A percentile compares a stretch with the other conserved stretches of the same genome.
Evolutionary conservation across 345 rosid genomes (phyloP).

Genomic region (Rhodomyrtus tomentosa): DNA sequence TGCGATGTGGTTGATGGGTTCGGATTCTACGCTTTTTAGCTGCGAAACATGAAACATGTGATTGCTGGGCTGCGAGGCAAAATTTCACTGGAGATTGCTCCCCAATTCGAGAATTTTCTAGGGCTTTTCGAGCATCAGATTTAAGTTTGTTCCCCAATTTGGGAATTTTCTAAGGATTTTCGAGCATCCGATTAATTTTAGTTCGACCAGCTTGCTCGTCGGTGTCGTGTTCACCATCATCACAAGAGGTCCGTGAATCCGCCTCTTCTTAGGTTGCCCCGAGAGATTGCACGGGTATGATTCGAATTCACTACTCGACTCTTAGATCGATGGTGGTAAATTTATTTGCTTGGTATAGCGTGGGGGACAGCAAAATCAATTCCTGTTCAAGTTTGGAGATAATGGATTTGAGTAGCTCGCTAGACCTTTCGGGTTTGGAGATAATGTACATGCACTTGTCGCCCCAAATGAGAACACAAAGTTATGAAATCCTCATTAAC

Average conservation of each 20-base stretch:
- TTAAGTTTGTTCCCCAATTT: background rate
- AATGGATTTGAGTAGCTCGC: accelerated
- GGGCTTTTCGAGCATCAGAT: background rate
- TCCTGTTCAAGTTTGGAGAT: background rate
- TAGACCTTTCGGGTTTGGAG: accelerated
- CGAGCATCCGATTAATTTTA: background rate
- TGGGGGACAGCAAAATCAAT: background rate
- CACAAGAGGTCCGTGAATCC: background rate
- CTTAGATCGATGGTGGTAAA: background rate
- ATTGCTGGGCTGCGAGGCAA: background rate
- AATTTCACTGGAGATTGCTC: background rate
- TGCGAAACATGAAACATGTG: background rate
- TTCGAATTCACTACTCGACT: background rate
- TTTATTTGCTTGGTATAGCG: background rate
- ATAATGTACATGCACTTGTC: background rate
- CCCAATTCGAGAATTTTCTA: background rate
- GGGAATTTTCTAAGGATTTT: background rate
- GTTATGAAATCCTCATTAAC: background rate
- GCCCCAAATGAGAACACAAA: background rate
- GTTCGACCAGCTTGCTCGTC: background rate
- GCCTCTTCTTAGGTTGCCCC: background rate
- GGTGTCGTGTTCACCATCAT: background rate
- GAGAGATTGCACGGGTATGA: background rate
- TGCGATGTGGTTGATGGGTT: background rate
- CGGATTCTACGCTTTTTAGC: background rate